Evolutionary conservation across 768 basidiomycete genomes (phyloP), one percentile per base, ranked within the genome.

Genomic region (Boletus insuetus): DNA sequence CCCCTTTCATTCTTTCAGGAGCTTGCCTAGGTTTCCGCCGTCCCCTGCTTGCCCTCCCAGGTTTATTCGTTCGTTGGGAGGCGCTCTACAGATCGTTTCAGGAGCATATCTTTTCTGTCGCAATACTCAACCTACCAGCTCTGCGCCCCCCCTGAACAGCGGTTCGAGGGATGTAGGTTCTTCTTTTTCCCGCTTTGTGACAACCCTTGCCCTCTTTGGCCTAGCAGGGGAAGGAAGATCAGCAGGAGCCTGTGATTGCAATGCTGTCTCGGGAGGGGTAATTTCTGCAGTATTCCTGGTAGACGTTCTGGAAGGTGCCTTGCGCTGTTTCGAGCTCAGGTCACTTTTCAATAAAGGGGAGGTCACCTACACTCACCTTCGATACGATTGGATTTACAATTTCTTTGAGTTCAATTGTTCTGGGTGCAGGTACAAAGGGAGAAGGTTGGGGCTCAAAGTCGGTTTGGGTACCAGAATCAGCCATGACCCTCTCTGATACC

Each of bases 191-290:
- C 65, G 49, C 46, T 69, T 74, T n/a, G 58, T n/a, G 26, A 51
- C 16, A 45, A 62, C 49, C 60, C 60, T 74, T 49, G 70, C 59
- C 40, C 61, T 68, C 66, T 71, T 71, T 22, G 70, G 58, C 39
- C 55, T 73, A 42, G 64, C 61, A 32, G 64, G 59, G 45, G 68
- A 62, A 37, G 66, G 41, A 48, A 61, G 54, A 11, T 65, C 68
- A 14, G 31, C 47, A 38, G 62, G 41, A 42, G 47, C 20, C 35
- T 58, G 68, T 40, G 51, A 26, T 53, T 58, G 61, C 12, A 51
- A 63, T 29, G 49, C 39, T 19, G 38, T 43, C 22, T 63, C 59
- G 14, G 45, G 20, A 52, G 52, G 50, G 37, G 42, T 39, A 55
- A 38, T 49, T 50, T 64, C 70, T 24, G 46, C 17, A 5, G 58